Evolutionary conservation across 768 basidiomycete species (phyloP).

Genomic region (Cystoderma amianthinum): DNA sequence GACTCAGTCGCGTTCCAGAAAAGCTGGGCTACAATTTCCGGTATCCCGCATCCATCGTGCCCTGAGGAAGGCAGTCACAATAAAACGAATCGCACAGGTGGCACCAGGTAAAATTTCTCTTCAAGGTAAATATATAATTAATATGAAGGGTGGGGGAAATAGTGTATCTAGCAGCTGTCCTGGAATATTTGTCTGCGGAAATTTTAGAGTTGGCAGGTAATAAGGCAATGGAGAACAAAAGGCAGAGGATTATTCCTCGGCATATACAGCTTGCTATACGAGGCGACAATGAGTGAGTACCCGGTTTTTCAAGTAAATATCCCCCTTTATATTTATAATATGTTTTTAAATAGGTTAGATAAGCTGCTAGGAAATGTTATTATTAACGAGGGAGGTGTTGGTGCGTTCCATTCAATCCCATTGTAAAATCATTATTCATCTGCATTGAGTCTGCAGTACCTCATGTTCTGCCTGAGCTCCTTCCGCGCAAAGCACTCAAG

Average conservation of each 20-base stretch:
- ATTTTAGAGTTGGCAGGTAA: slow-evolving; percentile 82
- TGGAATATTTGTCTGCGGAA: slow-evolving; percentile 85
- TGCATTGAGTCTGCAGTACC: no score
- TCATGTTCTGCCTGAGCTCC: slow-evolving; percentile 13
- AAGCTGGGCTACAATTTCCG: slow-evolving; percentile 66
- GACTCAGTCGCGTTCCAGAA: slow-evolving; percentile 64
- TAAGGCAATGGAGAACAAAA: slow-evolving; percentile 76
- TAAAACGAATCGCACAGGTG: slow-evolving; percentile 61
- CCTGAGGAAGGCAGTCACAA: slow-evolving; percentile 69
- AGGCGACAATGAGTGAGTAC: slow-evolving; percentile 60
- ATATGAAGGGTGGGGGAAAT: no score
- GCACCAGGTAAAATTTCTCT: slow-evolving; percentile 51
- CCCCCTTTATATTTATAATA: neutral
- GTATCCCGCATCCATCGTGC: slow-evolving; percentile 80
- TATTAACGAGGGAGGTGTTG: slow-evolving; percentile 75
- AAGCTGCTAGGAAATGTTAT: slow-evolving; percentile 55
- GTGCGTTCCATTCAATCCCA: slow-evolving; percentile 40
- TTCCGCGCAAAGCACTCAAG: slow-evolving; percentile 3
- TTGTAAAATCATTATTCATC: no score
- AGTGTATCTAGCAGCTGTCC: slow-evolving; percentile 82
- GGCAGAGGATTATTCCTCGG: slow-evolving; percentile 77
- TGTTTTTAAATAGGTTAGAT: slow-evolving; percentile 32
- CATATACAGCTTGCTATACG: slow-evolving; percentile 78
- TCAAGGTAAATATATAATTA: no score
- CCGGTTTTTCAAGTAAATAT: no score